Percentiles rank a stretch among this genome's conserved stretches.
Evolutionary conservation across 441 rosid species (phyloP).

Genomic region (Jatropha multifida): DNA sequence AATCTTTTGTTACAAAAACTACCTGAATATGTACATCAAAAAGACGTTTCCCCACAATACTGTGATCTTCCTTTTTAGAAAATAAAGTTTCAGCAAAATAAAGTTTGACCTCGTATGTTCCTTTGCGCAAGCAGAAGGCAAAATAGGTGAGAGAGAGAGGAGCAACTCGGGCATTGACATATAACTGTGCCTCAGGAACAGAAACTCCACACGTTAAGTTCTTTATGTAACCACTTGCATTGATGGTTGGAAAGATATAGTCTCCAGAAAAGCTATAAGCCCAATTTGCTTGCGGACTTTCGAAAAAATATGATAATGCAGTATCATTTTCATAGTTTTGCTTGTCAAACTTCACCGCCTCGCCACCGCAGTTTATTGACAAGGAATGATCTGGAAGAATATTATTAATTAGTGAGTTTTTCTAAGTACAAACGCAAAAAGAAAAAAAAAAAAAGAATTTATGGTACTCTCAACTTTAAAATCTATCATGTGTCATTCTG

Average conservation of each 20-base stretch:
- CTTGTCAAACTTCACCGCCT: not conserved
- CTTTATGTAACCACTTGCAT: not conserved
- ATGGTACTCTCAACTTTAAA: too few species aligned
- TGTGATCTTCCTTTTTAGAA: not conserved
- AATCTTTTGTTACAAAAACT: too few species aligned
- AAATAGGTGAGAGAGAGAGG: not conserved
- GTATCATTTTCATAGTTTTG: not conserved
- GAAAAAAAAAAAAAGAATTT: too few species aligned
- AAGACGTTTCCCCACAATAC: not conserved
- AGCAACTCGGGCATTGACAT: not conserved
- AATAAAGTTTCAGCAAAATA: not conserved
- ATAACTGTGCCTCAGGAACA: not conserved
- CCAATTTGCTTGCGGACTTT: not conserved
- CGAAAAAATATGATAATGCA: not conserved
- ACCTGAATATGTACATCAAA: conserved; percentile 5
- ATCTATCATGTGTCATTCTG: too few species aligned
- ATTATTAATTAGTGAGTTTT: too few species aligned
- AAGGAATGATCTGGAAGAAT: not conserved
- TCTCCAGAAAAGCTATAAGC: not conserved
- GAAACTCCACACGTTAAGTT: not conserved
- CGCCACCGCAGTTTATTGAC: conserved; percentile 1
- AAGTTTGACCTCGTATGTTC: not conserved
- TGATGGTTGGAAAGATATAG: not conserved
- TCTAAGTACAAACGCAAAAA: too few species aligned
- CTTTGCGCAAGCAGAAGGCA: not conserved